Base-by-base conservation (phyloP, 306 rosid genomes). In the Dalbergia cochinchinensis region DNA sequence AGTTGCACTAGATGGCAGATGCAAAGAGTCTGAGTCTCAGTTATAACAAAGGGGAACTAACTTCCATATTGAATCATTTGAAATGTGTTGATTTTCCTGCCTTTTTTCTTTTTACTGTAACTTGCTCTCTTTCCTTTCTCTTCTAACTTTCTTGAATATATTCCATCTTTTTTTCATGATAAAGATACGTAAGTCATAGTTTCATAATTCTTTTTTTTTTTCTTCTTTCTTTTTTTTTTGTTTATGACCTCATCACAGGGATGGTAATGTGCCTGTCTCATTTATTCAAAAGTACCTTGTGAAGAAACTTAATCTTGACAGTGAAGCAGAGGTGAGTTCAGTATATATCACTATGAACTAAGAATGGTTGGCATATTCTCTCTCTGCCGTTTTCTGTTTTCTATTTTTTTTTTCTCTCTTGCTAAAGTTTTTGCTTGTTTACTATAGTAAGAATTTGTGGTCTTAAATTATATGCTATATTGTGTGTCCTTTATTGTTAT, bases 181-280 rank as follows among this genome's bases (percentile, higher is more conserved):
- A 51, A 60, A 45, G 16, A 44, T 78, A 48, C 34, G 19, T 73
- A 39, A 55, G 33, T 74, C 65, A 83, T 57, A 19, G 58, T 39
- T 47, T 68, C 74, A 39, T 78, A 73, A 78, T 65, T 60, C n/a
- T 73, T 58, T 69, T 58, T 80, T n/a, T n/a, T n/a, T n/a, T n/a
- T n/a, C n/a, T n/a, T n/a, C n/a, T n/a, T n/a, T n/a, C n/a, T n/a
- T n/a, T 65, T 60, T 19, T 73, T 58, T 69, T 58, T 80, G 18
- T 77, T 81, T 33, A 54, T 80, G 31, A 66, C 41, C 57, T 80
- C 65, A 74, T 77, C 16, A 59, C 87, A 95, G 99, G 89, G 96
- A 95, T 86, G 96, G 98, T 65, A 88, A 84, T 68, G 90, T 93
- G 88, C 93, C 98, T 0, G 96, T 93, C 48, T 93, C 99, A 20